Evolutionary conservation across 1,284 basidiomycete genomes (phyloP), one percentile per base, ranked within the genome.

Genomic region (Ganoderma meredithae): DNA sequence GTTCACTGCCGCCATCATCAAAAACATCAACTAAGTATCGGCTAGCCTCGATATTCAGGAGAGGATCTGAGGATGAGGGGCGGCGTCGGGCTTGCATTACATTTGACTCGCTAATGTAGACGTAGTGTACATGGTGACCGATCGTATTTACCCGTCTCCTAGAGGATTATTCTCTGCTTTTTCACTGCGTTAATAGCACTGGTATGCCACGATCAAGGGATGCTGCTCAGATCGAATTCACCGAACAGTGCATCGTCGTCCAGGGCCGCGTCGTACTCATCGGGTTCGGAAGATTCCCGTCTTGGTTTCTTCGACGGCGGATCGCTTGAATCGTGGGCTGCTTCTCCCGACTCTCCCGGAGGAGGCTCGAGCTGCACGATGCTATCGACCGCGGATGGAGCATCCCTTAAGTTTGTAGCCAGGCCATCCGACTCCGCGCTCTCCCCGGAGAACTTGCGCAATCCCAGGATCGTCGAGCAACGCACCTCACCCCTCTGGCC

Each of bases 1-100:
- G 76, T 96, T 98, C 83, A 98, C 96, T 58, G 85, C 91, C 66
- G 96, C 93, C 64, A 87, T 98, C 79, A 95, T 97, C 82, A 88
- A 91, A 81, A 90, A 88, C 75, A 82, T 94, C 63, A 73, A 74
- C 69, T 80, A 68, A 74, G 44, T 56, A 56, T 53, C 25, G 25
- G 52, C 22, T 40, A 13, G 13, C 40, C 47, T 66, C 52, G 65
- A 55, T 39, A 40, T 68, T 67, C 60, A 52, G 69, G 64, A 62
- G 55, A 43, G 60, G 52, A 61, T 63, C 49, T 41, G 53, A 61
- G 66, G 43, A 61, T 22, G 39, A 52, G 64, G 62, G 65, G 64
- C 59, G 65, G 67, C 65, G 64, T 55, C 56, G 56, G 64, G 65
- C 66, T 55, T 67, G 69, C 63, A 67, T 68, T 63, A 66, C 68